Percentiles rank a stretch among this genome's conserved stretches.
Conservation (phyloP, 1,139 yeast species). For the Schwanniomyces etchellsii region DNA sequence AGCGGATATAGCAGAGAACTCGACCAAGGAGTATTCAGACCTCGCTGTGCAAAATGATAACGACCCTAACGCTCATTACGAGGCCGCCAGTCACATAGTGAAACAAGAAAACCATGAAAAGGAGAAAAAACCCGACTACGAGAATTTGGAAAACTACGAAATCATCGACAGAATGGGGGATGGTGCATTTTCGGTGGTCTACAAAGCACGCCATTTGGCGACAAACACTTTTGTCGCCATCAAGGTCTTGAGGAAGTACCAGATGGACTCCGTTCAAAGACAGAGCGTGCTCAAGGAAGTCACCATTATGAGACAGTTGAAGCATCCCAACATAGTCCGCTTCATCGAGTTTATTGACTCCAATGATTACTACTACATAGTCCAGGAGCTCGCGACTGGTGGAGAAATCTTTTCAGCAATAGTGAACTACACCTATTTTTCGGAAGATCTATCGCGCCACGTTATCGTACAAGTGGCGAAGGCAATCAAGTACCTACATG, state of each 20-base stretch:
- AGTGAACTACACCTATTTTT: constrained; percentile 49
- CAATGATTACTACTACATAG: constrained; percentile 44
- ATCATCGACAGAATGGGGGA: constrained; percentile 73
- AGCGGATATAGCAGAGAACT: background rate
- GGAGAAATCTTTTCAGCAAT: constrained; percentile 57
- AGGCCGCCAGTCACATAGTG: constrained; percentile 56
- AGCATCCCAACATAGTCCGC: constrained; percentile 45
- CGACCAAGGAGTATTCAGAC: constrained; percentile 1
- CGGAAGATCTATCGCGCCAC: constrained; percentile 51
- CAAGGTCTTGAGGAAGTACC: constrained; percentile 50
- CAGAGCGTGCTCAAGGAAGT: constrained; percentile 54
- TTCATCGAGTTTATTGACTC: constrained; percentile 47
- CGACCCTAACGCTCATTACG: constrained; percentile 6
- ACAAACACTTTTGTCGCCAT: constrained; percentile 61
- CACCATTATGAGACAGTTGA: constrained; percentile 50
- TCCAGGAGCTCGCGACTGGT: constrained; percentile 48
- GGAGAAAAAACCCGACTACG: constrained; percentile 36
- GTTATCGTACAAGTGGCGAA: constrained; percentile 46
- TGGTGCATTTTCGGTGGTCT: constrained; percentile 90
- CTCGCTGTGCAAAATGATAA: background rate
- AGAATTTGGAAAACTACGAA: constrained; percentile 43
- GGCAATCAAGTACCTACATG: constrained; percentile 47
- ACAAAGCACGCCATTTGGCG: constrained; percentile 53
- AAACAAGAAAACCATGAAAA: constrained; percentile 49
- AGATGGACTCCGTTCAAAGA: constrained; percentile 49